A percentile compares a stretch with the other conserved stretches of the same genome.
These are phyloP conservation scores for Zygosaccharomyces lentus DNA, from an alignment of 805 yeast genomes.

Conservation along the genomic window DNA sequence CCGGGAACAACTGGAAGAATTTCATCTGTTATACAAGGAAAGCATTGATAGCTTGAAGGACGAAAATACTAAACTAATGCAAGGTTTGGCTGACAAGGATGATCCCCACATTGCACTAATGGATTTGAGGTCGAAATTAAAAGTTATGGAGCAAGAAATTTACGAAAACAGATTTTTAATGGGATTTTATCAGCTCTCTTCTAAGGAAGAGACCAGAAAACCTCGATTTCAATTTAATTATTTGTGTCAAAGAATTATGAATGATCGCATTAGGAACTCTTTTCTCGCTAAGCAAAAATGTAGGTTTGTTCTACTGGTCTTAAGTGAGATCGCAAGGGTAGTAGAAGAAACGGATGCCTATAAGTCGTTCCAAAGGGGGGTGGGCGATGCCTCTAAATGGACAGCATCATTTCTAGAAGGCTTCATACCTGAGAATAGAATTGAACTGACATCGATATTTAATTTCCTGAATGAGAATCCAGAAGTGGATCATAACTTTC, in stretches of 20 bases:
- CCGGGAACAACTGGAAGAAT: constrained; percentile 34
- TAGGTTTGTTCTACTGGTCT: not conserved
- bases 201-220: not conserved
- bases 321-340: not conserved
- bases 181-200: not conserved
- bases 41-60: not conserved
- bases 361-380: not conserved
- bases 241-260: constrained; percentile 3
- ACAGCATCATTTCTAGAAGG: not conserved
- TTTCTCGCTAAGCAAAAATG: not conserved
- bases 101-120: not conserved
- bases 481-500: not conserved
- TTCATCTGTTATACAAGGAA: constrained; percentile 15
- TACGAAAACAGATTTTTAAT: constrained; percentile 9
- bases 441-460: not conserved
- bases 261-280: constrained; percentile 1
- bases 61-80: not conserved
- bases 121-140: constrained; percentile 1
- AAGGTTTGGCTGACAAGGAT: not conserved
- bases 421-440: not conserved
- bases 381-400: constrained; percentile 1
- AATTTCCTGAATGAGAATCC: not conserved
- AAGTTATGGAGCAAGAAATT: constrained; percentile 2
- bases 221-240: constrained; percentile 5
- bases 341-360: not conserved